Evolutionary conservation across 371 early-diverging fungal species (phyloP), one percentile per base, ranked within the genome.

Genomic region (Mucor plumbeus): DNA sequence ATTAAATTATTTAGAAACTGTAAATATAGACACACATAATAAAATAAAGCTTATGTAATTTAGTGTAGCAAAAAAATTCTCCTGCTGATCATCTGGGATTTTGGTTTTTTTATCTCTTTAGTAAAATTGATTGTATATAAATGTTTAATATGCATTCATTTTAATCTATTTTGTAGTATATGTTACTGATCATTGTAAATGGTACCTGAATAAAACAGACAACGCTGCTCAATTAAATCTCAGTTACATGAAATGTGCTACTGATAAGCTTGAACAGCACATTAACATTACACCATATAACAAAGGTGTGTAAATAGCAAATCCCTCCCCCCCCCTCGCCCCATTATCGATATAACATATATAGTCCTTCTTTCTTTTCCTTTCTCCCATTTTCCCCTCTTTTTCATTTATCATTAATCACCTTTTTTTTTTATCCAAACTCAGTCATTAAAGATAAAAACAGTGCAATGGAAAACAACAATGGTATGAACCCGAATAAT

Each of bases 1-100:
- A 63, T 43, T 43, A 43, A 43, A n/a, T 43, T 43, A 15, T 43
- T 43, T 43, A 43, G 43, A 43, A 43, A 43, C 15, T 43, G 43
- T 43, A 43, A 43, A 43, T 43, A 43, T 11, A 6, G 14, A 43
- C 3, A 43, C 15, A 43, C 43, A n/a, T 4, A 43, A 43, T 43
- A 43, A 43, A n/a, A 43, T 43, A 15, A n/a, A 43, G n/a, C 15
- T 26, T 26, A 1, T 26, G 26, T 26, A 26, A 26, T 26, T 26
- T 26, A 26, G 26, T 26, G 26, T 26, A 26, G 26, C 26, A 26
- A 26, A 26, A 3, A 26, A 26, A 26, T 3, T 26, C 26, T 26
- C 26, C 26, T 26, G 26, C 26, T 26, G 26, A 26, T 26, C 26
- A 26, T 26, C 3, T 26, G 26, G 3, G 26, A 26, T 26, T n/a